Evolutionary conservation across 2,329 filamentous ascomycete genomes (phyloP).

Genomic region (Fusarium nanum): DNA sequence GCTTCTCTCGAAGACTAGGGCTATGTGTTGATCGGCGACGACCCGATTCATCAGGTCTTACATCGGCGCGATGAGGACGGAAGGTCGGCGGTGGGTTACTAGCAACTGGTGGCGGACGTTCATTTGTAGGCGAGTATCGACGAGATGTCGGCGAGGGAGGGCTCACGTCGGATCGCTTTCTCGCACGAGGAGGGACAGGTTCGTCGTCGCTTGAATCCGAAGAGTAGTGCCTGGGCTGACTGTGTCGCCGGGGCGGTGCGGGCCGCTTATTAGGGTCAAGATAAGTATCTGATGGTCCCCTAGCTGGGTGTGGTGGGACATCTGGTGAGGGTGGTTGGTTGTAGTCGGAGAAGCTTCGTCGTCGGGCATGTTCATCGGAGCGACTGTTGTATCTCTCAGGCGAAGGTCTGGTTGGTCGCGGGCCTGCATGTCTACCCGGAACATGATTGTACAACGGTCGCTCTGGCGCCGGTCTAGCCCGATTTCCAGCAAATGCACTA

Average conservation of each 20-base stretch:
- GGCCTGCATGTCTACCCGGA: slow-evolving; percentile 52
- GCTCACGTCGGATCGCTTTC: slow-evolving; percentile 44
- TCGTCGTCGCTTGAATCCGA: slow-evolving; percentile 59
- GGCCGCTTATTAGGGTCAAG: slow-evolving; percentile 53
- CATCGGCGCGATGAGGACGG: slow-evolving; percentile 51
- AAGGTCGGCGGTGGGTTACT: slow-evolving; percentile 41
- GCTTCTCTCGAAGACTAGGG: slow-evolving; percentile 57
- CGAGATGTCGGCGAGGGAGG: slow-evolving; percentile 48
- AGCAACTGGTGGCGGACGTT: slow-evolving; percentile 47
- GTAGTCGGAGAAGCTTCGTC: slow-evolving; percentile 65
- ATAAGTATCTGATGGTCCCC: slow-evolving; percentile 47
- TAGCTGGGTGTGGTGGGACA: slow-evolving; percentile 43
- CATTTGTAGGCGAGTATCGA: slow-evolving; percentile 49
- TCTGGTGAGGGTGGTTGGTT: slow-evolving; percentile 53
- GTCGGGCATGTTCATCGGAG: slow-evolving; percentile 56
- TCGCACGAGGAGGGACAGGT: slow-evolving; percentile 44
- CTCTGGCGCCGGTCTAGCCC: slow-evolving; percentile 48
- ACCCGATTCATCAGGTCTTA: slow-evolving; percentile 50
- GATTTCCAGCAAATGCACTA: slow-evolving; percentile 48
- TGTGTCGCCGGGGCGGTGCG: slow-evolving; percentile 57
- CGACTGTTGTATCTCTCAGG: slow-evolving; percentile 53
- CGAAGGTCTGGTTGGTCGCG: slow-evolving; percentile 50
- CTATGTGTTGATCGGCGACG: slow-evolving; percentile 51
- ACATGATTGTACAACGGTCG: slow-evolving; percentile 57
- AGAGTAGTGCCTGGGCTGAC: slow-evolving; percentile 60